Percentiles rank a stretch among this genome's conserved stretches.
Conservation (phyloP, 139 green algal genomes). For the Tetraselmis chui region DNA sequence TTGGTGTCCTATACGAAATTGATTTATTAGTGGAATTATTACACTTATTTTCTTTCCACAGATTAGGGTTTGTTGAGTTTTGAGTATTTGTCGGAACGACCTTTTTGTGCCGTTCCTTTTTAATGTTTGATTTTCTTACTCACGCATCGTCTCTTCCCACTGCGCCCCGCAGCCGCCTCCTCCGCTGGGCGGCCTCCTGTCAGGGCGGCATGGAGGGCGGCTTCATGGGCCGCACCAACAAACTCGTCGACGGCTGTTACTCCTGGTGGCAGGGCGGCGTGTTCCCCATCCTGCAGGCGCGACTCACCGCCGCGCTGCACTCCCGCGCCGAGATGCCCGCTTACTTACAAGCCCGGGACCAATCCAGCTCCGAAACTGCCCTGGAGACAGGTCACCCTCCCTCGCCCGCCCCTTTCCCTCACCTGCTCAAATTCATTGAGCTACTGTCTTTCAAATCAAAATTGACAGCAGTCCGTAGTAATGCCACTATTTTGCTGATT, state of each 20-base stretch:
- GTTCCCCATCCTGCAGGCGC: constrained; percentile 61
- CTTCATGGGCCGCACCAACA: constrained; percentile 96
- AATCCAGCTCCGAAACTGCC: background rate
- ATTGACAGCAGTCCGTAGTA: too few species aligned
- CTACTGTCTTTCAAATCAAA: too few species aligned
- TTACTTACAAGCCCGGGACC: background rate
- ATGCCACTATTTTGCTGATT: background rate
- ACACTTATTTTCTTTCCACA: constrained; percentile 11
- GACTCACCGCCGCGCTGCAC: background rate
- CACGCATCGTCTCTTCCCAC: background rate
- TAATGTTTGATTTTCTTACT: too few species aligned
- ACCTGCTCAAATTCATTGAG: background rate
- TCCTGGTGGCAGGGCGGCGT: constrained; percentile 78
- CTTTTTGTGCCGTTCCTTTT: too few species aligned
- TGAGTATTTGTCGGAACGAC: too few species aligned
- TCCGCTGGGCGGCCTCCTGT: constrained; percentile 57
- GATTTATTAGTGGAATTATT: too few species aligned
- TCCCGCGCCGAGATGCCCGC: background rate
- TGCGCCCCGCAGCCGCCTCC: constrained; percentile 23
- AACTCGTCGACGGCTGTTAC: constrained; percentile 99
- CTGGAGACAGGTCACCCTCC: background rate
- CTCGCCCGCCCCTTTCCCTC: background rate
- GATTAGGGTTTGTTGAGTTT: too few species aligned
- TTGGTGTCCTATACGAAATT: too few species aligned
- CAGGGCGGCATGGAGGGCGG: constrained; percentile 85